A percentile compares a stretch with the other conserved stretches of the same genome.
These are phyloP conservation scores for Apophysomyces elegans DNA, from an alignment of 371 early-diverging fungal species.

Conservation along the genomic window DNA sequence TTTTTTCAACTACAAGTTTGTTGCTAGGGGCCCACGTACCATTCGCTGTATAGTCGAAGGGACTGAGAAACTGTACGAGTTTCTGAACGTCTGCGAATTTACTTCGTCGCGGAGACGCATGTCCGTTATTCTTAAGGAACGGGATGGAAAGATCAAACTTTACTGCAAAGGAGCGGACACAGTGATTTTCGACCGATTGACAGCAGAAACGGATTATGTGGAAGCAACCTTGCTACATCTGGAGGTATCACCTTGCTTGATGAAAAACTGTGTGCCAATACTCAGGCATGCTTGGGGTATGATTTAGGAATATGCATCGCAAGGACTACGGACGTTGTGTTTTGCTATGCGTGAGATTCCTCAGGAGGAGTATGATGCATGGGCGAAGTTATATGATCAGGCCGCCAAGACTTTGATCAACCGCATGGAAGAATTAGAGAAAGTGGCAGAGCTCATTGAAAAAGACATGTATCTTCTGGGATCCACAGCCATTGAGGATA, in stretches of 20 bases:
- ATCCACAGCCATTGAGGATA: conserved; percentile 90
- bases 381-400: conserved; percentile 74
- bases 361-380: conserved; percentile 75
- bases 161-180: conserved; percentile 86
- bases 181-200: conserved; percentile 59
- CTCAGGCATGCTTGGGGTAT: too few relatives aligned
- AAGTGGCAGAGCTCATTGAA: conserved; percentile 85
- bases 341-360: conserved; percentile 82
- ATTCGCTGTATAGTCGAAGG: background rate
- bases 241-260: conserved; percentile 37
- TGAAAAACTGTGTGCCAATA: too few relatives aligned
- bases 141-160: conserved; percentile 60
- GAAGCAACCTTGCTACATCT: conserved; percentile 69
- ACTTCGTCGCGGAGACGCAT: conserved; percentile 71
- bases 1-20: conserved; percentile 66
- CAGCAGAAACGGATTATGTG: conserved; percentile 21
- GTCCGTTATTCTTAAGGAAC: conserved; percentile 64
- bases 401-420: conserved; percentile 81
- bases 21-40: background rate
- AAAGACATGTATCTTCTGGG: conserved; percentile 73
- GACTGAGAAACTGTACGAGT: conserved; percentile 43
- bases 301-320: conserved; percentile 76
- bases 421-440: conserved; percentile 80
- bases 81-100: conserved; percentile 70
- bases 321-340: conserved; percentile 89